Evolutionary conservation across 139 green algal species (phyloP), one percentile per base, ranked within the genome.

Genomic region (Raphidocelis subcapitata): DNA sequence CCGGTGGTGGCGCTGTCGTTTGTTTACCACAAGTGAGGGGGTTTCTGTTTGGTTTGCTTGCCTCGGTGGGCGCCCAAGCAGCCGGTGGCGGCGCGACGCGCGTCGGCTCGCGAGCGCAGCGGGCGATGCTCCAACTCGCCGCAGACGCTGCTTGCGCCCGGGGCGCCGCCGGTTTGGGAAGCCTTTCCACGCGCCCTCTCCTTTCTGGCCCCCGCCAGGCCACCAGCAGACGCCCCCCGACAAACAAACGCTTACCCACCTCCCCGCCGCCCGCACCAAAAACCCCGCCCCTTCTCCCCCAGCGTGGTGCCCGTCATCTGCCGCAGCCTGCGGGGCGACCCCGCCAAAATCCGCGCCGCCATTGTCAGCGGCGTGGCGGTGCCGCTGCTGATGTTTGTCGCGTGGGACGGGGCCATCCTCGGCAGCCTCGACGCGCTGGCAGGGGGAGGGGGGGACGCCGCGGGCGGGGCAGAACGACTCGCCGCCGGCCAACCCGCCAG

Each of bases 341-440:
- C 77, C 3, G 24, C 0, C 23, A 92, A 89, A 65, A 82, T 92
- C 8, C 62, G 86, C 10, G 64, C 49, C 15, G 86, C 87, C 16
- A 73, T 93, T 2, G 3, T 83, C 0, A 3, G 59, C 46, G 88
- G 89, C n/a, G 81, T 80, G 0, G 29, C 54, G 0, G 35, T 65
- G 54, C 54, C 54, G 5, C 86, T 3, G 18, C 37, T 31, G 15
- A 97, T 97, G 92, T 97, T 96, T 67, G 37, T 94, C 1, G 14
- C 74, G 16, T 97, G 92, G 92, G 79, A 95, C 10, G 90, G 79
- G 3, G 90, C 84, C 32, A 87, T 93, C 24, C 84, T 97, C 24
- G 92, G 90, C 85, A 49, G 85, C 79, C 14, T 81, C 76, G 54
- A 72, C 10, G 51, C 72, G 29, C 67, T 80, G 24, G 62, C 51